Conservation (phyloP, 257 asterid species). For the Nicotiana tomentosiformis region DNA sequence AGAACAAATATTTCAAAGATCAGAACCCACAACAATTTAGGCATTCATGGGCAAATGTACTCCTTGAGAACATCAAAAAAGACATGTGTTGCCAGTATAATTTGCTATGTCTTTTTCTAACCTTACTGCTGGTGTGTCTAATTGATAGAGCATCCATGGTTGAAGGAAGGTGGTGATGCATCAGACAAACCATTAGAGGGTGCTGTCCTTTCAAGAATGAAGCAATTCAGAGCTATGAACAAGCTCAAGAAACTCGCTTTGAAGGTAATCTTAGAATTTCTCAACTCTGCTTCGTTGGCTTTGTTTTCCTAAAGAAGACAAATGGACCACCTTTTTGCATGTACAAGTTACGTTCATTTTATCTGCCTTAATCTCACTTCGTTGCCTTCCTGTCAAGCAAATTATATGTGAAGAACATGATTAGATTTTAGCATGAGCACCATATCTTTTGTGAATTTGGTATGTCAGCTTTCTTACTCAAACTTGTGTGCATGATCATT, state of each 20-base stretch:
- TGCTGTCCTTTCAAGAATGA: constrained; percentile 86
- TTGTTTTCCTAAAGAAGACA: neutral
- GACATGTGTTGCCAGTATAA: neutral
- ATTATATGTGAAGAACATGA: neutral
- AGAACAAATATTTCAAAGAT: neutral
- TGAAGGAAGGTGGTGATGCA: constrained; percentile 77
- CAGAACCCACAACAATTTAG: neutral
- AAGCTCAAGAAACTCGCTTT: constrained; percentile 83
- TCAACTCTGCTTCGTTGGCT: neutral
- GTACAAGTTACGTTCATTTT: neutral
- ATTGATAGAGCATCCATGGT: constrained; percentile 76
- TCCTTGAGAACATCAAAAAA: neutral
- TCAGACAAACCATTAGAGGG: constrained; percentile 80
- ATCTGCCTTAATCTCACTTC: neutral
- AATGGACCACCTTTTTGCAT: neutral
- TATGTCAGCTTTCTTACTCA: neutral
- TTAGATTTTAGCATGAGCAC: neutral
- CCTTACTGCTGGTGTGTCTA: neutral
- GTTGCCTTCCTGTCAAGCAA: neutral
- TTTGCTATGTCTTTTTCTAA: neutral
- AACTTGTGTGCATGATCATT: neutral
- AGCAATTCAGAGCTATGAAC: constrained; percentile 95
- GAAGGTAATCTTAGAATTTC: constrained; percentile 42
- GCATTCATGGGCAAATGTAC: neutral
- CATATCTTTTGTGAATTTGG: neutral